Evolutionary conservation across 305 asterid genomes (phyloP), one percentile per base, ranked within the genome.

Genomic region (Fraxinus greggii): DNA sequence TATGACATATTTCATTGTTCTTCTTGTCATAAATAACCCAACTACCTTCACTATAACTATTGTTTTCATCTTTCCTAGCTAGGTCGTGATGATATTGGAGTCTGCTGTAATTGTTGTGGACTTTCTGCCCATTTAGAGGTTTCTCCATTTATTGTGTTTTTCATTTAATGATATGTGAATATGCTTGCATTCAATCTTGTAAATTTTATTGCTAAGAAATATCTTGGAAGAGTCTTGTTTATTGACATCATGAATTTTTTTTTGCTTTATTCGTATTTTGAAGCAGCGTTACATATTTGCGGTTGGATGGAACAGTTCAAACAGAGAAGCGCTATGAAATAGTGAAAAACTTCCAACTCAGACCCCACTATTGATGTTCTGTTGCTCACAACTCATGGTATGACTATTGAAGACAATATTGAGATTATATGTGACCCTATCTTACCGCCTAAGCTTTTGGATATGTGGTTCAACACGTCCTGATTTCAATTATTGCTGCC

Each of bases 351-450:
- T 96, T 96, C 90, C 90, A 94, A 96, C 88, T 94, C 99, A 5
- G 99, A 96, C 89, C 99, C 98, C 76, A 96, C 99, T 26, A 96
- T 96, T 81, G 99, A 96, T 89, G 98, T 82, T 78, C 86, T 96
- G 83, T 90, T 96, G 83, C 98, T 96, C 82, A 96, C 98, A 13
- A 94, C 99, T 45, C 99, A 93, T 83, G 98, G 99, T 96, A 88
- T 21, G 81, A 10, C 78, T 83, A 17, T 79, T 51, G 23, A 51
- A 38, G 45, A 38, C 45, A 8, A 38, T 38, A 38, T 38, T 7
- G 4, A 51, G 1, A 51, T 17, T 51, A 15, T 3, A 48, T 10
- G 61, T 13, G 61, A 8, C 6, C 61, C 61, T 51, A 4, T 51
- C 5, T 51, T 2, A 48, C 6, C 4, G 1, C 7, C 17, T 51